Evolutionary conservation across 176 grass and related monocot species (phyloP).

Genomic region (Hyparrhenia diplandra): DNA sequence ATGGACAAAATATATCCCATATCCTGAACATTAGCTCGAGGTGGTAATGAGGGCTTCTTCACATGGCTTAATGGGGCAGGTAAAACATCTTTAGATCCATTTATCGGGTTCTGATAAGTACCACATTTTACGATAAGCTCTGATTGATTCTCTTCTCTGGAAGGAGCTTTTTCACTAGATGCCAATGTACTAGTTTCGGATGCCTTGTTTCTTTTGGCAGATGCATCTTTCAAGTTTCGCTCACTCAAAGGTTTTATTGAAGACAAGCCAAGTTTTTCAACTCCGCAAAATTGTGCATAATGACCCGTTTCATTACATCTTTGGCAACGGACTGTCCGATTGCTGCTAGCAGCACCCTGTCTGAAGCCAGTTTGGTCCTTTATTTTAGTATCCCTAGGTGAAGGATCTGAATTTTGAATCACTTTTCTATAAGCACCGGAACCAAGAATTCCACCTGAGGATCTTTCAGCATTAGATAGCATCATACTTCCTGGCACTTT

Average conservation of each 20-base stretch:
- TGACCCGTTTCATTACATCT: conserved; percentile 79
- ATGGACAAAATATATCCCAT: not conserved
- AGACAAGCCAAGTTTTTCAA: conserved; percentile 49
- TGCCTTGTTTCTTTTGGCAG: conserved; percentile 28
- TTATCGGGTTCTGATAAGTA: conserved; percentile 26
- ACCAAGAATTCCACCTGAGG: conserved; percentile 41
- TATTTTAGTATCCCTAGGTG: conserved; percentile 38
- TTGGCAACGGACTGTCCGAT: conserved; percentile 43
- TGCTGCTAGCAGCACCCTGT: conserved; percentile 28
- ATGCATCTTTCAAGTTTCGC: conserved; percentile 51
- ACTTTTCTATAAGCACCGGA: conserved; percentile 31
- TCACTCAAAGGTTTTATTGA: conserved; percentile 55
- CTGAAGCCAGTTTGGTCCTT: conserved; percentile 44
- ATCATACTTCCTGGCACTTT: conserved; percentile 34
- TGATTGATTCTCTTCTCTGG: conserved; percentile 32
- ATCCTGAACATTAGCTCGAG: conserved; percentile 12
- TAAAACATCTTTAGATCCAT: conserved; percentile 27
- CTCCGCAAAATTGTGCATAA: conserved; percentile 58
- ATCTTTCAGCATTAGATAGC: conserved; percentile 38
- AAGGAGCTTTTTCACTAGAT: conserved; percentile 14
- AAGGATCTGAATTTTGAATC: conserved; percentile 33
- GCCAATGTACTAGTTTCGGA: conserved; percentile 19
- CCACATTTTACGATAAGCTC: conserved; percentile 27
- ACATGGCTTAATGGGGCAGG: conserved; percentile 21
- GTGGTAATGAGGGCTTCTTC: conserved; percentile 11